Percentiles rank a stretch among this genome's conserved stretches.
Evolutionary conservation across 2,329 filamentous ascomycete species (phyloP).

Genomic region (Neopestalotiopsis sp.): DNA sequence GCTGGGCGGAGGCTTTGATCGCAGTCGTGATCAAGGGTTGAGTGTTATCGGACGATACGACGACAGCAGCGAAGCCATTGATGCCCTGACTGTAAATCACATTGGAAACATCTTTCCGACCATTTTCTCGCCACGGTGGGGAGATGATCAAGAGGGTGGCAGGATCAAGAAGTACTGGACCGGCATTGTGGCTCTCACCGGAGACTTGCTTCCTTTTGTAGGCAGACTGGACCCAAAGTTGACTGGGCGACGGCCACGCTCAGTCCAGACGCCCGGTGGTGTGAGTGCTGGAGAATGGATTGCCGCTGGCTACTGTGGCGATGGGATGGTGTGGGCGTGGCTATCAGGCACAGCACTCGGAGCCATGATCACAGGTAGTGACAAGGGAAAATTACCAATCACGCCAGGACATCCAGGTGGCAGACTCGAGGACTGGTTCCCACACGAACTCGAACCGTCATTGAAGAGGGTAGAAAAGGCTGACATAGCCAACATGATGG

Average conservation of each 20-base stretch:
- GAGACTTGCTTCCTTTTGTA: constrained; percentile 56
- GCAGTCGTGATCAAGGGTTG: constrained; percentile 46
- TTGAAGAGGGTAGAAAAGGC: constrained; percentile 41
- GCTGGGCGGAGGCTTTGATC: constrained; percentile 58
- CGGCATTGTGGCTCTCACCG: constrained; percentile 53
- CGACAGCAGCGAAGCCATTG: constrained; percentile 43
- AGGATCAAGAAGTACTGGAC: constrained; percentile 52
- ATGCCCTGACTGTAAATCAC: constrained; percentile 45
- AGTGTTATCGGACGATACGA: constrained; percentile 53
- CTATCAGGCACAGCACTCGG: constrained; percentile 54
- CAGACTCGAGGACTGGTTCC: constrained; percentile 46
- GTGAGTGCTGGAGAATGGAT: constrained; percentile 51
- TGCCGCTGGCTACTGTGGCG: constrained; percentile 55
- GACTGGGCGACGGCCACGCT: constrained; percentile 29
- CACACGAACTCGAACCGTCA: constrained; percentile 41
- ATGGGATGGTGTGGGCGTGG: constrained; percentile 62
- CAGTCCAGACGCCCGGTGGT: background rate
- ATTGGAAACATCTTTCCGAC: constrained; percentile 48
- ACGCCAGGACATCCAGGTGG: constrained; percentile 43
- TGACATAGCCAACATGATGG: constrained; percentile 41
- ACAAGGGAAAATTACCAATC: constrained; percentile 35
- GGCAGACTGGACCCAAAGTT: constrained; percentile 45
- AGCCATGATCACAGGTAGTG: constrained; percentile 49
- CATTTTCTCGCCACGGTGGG: constrained; percentile 47
- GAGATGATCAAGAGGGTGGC: constrained; percentile 28